phyloP scores from a whole-genome alignment of 2,329 filamentous ascomycete species.

The Fusarium compactum region DNA sequence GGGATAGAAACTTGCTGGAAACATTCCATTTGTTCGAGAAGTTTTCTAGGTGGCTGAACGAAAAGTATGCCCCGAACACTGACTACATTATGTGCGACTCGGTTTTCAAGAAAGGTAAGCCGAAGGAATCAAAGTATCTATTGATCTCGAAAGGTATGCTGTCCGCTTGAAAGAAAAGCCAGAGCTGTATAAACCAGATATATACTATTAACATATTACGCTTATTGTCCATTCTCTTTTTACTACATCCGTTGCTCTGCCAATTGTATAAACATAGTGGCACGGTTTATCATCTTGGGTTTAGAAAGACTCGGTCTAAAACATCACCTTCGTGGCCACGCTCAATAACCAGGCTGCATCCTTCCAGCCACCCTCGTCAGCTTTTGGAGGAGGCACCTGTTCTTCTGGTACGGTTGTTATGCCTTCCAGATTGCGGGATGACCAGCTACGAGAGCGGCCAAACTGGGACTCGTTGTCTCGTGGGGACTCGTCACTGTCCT shows the following conservation, averaged over 20 bases:
- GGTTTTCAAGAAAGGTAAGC: background rate
- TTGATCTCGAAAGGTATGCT: conserved; percentile 2
- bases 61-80: background rate
- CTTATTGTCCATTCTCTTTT: conserved; percentile 8
- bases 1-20: conserved; percentile 1
- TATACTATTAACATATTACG: conserved; percentile 23
- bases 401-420: conserved; percentile 58
- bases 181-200: conserved; percentile 4
- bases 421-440: conserved; percentile 56
- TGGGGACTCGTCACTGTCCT: conserved; percentile 54
- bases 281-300: conserved; percentile 12
- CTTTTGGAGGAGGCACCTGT: conserved; percentile 60
- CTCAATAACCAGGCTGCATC: conserved; percentile 77
- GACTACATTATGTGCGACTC: background rate
- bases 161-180: background rate
- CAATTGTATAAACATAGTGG: conserved; percentile 3
- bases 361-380: conserved; percentile 71
- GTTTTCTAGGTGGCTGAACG: background rate
- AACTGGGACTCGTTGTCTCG: conserved; percentile 43
- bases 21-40: background rate
- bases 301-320: conserved; percentile 53
- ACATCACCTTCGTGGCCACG: conserved; percentile 71
- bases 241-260: conserved; percentile 2
- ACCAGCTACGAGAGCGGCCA: conserved; percentile 50
- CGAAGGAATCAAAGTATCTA: background rate